These are phyloP conservation scores for Diaporthe humulicola DNA, from an alignment of 2,329 filamentous ascomycete species.

Conservation along the genomic window DNA sequence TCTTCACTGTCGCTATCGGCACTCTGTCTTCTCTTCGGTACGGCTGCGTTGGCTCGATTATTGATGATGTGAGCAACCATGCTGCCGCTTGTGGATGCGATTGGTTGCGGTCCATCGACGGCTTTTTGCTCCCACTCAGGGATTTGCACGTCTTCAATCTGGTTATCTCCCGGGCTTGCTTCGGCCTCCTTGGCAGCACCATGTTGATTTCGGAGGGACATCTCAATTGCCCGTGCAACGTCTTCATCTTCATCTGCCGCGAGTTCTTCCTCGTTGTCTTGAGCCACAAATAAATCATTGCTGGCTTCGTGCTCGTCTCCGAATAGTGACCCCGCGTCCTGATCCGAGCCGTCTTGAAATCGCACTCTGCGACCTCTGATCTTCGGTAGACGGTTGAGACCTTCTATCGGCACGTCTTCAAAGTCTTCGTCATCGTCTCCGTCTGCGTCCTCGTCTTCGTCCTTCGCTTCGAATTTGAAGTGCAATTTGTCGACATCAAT, in stretches of 20 bases:
- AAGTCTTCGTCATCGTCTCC: conserved; percentile 86
- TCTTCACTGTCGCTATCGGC: conserved; percentile 77
- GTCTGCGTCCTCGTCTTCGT: conserved; percentile 71
- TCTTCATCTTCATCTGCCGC: conserved; percentile 67
- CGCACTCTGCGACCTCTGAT: conserved; percentile 40
- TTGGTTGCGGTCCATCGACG: conserved; percentile 63
- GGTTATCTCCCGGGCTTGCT: conserved; percentile 55
- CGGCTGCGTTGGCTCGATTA: conserved; percentile 74
- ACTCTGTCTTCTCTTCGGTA: conserved; percentile 61
- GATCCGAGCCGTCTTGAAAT: conserved; percentile 29
- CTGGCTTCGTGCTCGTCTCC: conserved; percentile 52
- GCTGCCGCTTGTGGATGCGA: conserved; percentile 64
- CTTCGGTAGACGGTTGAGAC: conserved; percentile 86
- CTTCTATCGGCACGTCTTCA: conserved; percentile 93
- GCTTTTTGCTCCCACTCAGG: conserved; percentile 71
- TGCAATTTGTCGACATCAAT: conserved; percentile 87
- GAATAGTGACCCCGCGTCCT: conserved; percentile 67
- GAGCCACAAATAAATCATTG: conserved; percentile 52
- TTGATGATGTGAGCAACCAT: conserved; percentile 83
- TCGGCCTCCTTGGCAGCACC: conserved; percentile 50
- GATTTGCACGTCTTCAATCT: conserved; percentile 64
- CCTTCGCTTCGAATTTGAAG: conserved; percentile 68
- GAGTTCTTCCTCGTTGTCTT: conserved; percentile 43
- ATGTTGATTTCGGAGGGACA: conserved; percentile 82
- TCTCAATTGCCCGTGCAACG: conserved; percentile 82